These are phyloP conservation scores for Nannochloris sp. DNA, from an alignment of 139 green algal species.

Conservation along the genomic window DNA sequence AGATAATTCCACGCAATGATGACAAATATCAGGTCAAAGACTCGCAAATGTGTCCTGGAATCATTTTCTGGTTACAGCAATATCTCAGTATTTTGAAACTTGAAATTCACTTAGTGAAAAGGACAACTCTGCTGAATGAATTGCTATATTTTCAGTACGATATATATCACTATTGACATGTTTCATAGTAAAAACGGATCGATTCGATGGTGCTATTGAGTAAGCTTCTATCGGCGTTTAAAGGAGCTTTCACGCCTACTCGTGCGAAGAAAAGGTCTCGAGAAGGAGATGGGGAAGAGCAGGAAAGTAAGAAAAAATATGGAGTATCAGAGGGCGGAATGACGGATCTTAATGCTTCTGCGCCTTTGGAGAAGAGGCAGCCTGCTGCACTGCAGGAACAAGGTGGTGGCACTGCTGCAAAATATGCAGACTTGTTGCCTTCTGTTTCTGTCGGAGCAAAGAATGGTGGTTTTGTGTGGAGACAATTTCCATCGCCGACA, in stretches of 20 bases:
- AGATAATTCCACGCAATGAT: too few relatives aligned
- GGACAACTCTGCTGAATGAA: too few relatives aligned
- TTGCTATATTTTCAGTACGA: too few relatives aligned
- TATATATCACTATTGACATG: too few relatives aligned
- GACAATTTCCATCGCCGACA: too few relatives aligned
- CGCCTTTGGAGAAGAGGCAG: neutral
- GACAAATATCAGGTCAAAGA: too few relatives aligned
- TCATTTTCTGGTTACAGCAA: too few relatives aligned
- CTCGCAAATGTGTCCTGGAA: too few relatives aligned
- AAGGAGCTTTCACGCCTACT: neutral
- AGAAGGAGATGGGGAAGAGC: neutral
- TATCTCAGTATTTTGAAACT: too few relatives aligned
- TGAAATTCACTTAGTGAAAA: too few relatives aligned
- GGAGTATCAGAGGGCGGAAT: neutral
- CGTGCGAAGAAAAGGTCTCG: neutral
- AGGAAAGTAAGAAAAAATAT: neutral
- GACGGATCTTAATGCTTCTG: neutral
- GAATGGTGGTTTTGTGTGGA: too few relatives aligned
- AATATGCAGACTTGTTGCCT: neutral
- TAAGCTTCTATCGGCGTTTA: neutral
- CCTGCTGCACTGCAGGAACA: neutral
- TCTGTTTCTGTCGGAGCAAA: neutral
- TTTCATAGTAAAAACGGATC: neutral
- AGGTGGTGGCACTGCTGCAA: neutral
- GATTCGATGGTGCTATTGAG: neutral